Base-by-base conservation (phyloP, 805 yeast species). In the Candida khao-thaluensis region DNA sequence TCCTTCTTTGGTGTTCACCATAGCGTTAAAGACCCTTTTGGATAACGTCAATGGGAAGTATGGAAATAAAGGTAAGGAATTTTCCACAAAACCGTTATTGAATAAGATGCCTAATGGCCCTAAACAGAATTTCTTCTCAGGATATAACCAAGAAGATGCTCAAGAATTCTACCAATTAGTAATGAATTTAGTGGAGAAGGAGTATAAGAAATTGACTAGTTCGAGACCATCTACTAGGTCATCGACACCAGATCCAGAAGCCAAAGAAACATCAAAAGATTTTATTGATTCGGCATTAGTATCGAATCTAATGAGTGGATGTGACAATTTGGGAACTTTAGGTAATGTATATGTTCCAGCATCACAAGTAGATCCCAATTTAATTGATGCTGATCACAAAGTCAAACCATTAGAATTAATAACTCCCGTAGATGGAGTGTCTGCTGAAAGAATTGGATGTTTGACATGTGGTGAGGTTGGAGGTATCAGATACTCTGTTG, bases 141-240 rank as follows among this genome's bases (percentile, higher is more conserved):
- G 96, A 1, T 87, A 87, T 56, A 88, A 86, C 54, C 98, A 90
- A 63, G 96, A 90, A 59, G 98, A 90, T 64, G 97, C 97, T 0
- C 96, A 90, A 61, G 98, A 90, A 59, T 90, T 90, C 54, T 90
- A 90, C 66, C 97, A 90, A 57, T 72, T 82, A 37, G 74, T 85
- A 2, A 69, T 85, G 72, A 71, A 76, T 29, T 77, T 82, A 41
- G 64, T 85, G 22, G 95, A 85, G 53, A 66, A 66, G 28, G 85
- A 81, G 38, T 64, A 58, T 59, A 68, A 63, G 57, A 57, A 56
- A n/a, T 43, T 50, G 18, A 42, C 44, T 7, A 29, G 49, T 44
- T 51, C 60, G 36, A 44, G 58, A 31, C 24, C 53, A 3, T 20
- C 46, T 2, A 46, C 59, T 17, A 44, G 58, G 30, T 23, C 53